Base-by-base conservation (phyloP, 176 grass and related monocot genomes). In the Leersia perrieri region DNA sequence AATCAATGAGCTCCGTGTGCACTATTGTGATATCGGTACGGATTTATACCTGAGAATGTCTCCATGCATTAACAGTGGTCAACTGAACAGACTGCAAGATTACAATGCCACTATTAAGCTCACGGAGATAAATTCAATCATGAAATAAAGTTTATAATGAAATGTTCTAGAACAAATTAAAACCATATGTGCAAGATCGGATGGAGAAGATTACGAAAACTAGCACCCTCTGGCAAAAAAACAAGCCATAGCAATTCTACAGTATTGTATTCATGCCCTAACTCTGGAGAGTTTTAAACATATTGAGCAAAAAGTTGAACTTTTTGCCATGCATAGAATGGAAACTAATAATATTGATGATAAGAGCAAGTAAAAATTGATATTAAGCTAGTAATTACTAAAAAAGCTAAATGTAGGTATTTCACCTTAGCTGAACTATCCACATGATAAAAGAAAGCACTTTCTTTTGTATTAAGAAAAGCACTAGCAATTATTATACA, bases 81-180 rank as follows among this genome's bases (percentile, higher is more conserved):
- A 67, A 66, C 13, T 83, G 23, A 75, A 83, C 81, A 83, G 42
- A 75, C 81, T 83, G 81, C 72, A 83, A 83, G 7, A 39, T 66
- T 57, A 53, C 41, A 66, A 25, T 83, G 16, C 30, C 55, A 83
- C 15, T 30, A 11, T 66, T 67, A 75, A 53, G 65, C 32, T 68
- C 32, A 65, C 14, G n/a, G 3, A 36, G 7, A 18, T 1, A 38
- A 38, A 33, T 11, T 35, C 16, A 44, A 82, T 25, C 32, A 82
- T 33, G 27, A 72, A 38, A 63, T 45, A 33, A 22, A 33, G 20
- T 70, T 69, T 22, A 3, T 47, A 34, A 31, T 11, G 6, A 79
- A 7, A 60, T 33, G 20, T 41, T 36, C 36, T 30, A 16, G 58
- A 63, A 61, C n/a, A 39, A 39, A 76, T 18, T 60, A 28, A 4